Percentiles rank a stretch among this genome's conserved stretches.
These are phyloP conservation scores for Globisporangium parvum DNA, from an alignment of 352 stramenopile species.

Conservation along the genomic window DNA sequence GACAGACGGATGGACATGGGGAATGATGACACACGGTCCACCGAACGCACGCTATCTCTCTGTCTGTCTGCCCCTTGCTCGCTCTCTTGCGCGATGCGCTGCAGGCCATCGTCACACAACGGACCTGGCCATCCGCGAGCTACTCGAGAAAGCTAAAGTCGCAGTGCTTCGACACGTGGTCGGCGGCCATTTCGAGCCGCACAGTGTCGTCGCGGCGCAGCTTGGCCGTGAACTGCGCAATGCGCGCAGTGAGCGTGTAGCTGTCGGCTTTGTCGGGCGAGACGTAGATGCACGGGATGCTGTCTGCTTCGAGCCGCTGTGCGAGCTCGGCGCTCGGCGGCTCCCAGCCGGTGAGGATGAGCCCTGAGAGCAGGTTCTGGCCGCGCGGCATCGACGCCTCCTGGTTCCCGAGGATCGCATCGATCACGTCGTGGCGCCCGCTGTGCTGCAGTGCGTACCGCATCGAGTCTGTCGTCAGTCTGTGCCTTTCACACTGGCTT, in stretches of 20 bases:
- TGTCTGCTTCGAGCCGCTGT: slow-evolving; percentile 64
- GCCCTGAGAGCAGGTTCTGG: slow-evolving; percentile 59
- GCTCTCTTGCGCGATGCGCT: too few relatives aligned
- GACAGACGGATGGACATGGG: too few relatives aligned
- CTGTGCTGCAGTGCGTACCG: slow-evolving; percentile 43
- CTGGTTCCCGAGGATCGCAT: slow-evolving; percentile 83
- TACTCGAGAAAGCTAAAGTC: slow-evolving; percentile 71
- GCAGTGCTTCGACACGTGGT: slow-evolving; percentile 78
- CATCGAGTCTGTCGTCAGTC: not conserved
- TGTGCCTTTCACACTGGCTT: not conserved
- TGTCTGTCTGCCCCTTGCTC: not conserved
- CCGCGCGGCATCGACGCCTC: slow-evolving; percentile 58
- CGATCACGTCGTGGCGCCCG: slow-evolving; percentile 75
- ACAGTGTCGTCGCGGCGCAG: slow-evolving; percentile 66
- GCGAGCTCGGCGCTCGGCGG: slow-evolving; percentile 61
- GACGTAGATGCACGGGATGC: slow-evolving; percentile 86
- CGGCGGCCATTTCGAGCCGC: slow-evolving; percentile 69
- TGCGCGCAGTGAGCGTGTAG: slow-evolving; percentile 79
- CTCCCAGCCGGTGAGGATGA: slow-evolving; percentile 84
- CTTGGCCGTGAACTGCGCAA: slow-evolving; percentile 81
- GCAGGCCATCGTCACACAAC: not conserved
- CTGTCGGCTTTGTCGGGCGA: slow-evolving; percentile 78
- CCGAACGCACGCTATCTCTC: too few relatives aligned
- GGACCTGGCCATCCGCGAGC: not conserved
- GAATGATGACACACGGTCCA: too few relatives aligned